Evolutionary conservation across 163 green algal genomes (phyloP).

Genomic region (Chlorella variabilis): DNA sequence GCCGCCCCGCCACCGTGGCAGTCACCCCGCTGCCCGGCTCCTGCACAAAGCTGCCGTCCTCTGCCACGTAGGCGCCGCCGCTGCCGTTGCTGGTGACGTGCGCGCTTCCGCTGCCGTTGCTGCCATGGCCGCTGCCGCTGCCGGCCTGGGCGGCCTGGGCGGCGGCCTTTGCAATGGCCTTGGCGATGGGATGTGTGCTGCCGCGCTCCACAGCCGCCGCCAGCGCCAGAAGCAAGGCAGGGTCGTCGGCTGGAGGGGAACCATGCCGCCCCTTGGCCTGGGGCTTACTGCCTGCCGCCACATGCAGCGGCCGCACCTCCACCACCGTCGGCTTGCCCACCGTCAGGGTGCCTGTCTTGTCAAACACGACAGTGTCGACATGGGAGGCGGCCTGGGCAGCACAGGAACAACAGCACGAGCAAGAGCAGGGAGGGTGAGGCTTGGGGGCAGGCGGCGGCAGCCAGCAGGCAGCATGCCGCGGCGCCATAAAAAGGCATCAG

Average conservation of each 20-base stretch:
- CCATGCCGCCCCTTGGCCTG: neutral
- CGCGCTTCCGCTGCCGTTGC: neutral
- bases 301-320: constrained; percentile 7
- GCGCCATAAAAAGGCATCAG: no score
- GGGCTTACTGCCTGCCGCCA: neutral
- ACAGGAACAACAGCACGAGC: constrained; percentile 32
- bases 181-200: constrained; percentile 86
- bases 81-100: neutral
- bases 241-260: no score
- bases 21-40: constrained; percentile 85
- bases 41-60: constrained; percentile 80
- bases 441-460: no score
- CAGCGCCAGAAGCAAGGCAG: constrained; percentile 69
- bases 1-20: constrained; percentile 68
- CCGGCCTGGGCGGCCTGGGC: constrained; percentile 2
- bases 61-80: constrained; percentile 25
- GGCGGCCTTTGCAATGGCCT: constrained; percentile 70
- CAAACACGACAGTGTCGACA: constrained; percentile 87
- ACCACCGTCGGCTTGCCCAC: constrained; percentile 68
- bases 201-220: constrained; percentile 83
- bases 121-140: neutral
- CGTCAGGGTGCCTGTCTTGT: constrained; percentile 98
- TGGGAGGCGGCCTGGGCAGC: constrained; percentile 78
- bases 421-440: no score
- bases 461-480: no score